Evolutionary conservation across 1,284 basidiomycete genomes (phyloP).

Genomic region (Apiotrichum sp.): DNA sequence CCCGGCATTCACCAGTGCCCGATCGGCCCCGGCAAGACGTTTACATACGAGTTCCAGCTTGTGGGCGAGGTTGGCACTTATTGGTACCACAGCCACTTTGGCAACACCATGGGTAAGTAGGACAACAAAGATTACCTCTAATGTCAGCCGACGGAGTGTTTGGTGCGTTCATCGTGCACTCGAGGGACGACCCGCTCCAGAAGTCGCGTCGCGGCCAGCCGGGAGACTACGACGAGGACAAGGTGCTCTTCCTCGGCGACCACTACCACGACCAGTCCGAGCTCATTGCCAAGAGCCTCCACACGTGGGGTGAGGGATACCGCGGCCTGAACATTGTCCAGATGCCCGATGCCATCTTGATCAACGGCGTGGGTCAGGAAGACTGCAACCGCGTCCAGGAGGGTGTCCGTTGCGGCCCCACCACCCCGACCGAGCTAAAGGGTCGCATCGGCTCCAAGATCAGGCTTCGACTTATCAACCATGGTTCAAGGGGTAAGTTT

Average conservation of each 20-base stretch:
- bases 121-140: neutral
- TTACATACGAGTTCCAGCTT: conserved; percentile 49
- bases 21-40: conserved; percentile 50
- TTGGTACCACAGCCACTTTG: conserved; percentile 36
- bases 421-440: conserved; percentile 1
- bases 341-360: conserved; percentile 21
- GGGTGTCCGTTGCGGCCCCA: neutral
- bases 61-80: conserved; percentile 28
- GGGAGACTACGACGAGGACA: conserved; percentile 28
- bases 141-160: conserved; percentile 28
- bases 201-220: neutral
- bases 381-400: neutral
- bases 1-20: conserved; percentile 49
- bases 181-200: conserved; percentile 21
- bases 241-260: conserved; percentile 23
- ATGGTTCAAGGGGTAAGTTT: neutral
- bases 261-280: conserved; percentile 26
- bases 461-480: conserved; percentile 21
- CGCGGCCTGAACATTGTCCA: conserved; percentile 1
- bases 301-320: neutral
- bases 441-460: conserved; percentile 3
- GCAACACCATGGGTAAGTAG: conserved; percentile 14
- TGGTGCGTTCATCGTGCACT: conserved; percentile 30
- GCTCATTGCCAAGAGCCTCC: conserved; percentile 14
- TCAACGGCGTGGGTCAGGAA: conserved; percentile 24